Evolutionary conservation across 2,329 filamentous ascomycete species (phyloP).

Genomic region (Fusarium udum): DNA sequence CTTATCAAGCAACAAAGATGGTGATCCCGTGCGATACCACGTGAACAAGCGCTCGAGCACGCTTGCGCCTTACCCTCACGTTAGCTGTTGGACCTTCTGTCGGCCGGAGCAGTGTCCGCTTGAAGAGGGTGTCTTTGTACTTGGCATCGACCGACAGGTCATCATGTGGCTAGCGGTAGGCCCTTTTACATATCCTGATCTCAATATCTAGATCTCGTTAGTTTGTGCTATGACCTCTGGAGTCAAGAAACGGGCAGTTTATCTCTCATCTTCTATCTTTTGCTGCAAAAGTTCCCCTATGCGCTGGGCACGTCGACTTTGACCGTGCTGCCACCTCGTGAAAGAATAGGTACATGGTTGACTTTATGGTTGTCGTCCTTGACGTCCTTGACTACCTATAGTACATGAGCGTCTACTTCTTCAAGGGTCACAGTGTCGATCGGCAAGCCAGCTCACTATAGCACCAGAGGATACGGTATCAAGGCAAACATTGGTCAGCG

Average conservation of each 20-base stretch:
- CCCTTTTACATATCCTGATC: constrained; percentile 8
- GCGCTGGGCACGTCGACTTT: constrained; percentile 3
- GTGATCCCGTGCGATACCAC: constrained; percentile 12
- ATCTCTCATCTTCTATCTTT: not conserved
- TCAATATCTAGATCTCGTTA: constrained; percentile 19
- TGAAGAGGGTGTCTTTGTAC: constrained; percentile 27
- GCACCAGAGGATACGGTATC: constrained; percentile 12
- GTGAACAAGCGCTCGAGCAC: constrained; percentile 21
- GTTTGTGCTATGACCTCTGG: constrained; percentile 31
- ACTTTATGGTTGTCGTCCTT: not conserved
- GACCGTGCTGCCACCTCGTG: not conserved
- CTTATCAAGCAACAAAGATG: not conserved
- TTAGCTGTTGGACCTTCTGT: constrained; percentile 16
- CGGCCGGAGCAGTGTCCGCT: constrained; percentile 4
- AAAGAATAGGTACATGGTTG: not conserved
- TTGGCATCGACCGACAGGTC: constrained; percentile 26
- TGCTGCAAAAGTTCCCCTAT: not conserved
- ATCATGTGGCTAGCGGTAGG: constrained; percentile 11
- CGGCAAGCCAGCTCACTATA: constrained; percentile 11
- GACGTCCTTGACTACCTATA: not conserved
- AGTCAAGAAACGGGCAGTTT: not conserved
- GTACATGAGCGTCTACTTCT: constrained; percentile 10
- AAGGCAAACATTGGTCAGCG: constrained; percentile 29
- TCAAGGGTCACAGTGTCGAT: constrained; percentile 26
- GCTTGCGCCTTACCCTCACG: constrained; percentile 24